A percentile compares a stretch with the other conserved stretches of the same genome.
Conservation (phyloP, 1,139 yeast genomes). For the Suhomyces guaymorum region DNA sequence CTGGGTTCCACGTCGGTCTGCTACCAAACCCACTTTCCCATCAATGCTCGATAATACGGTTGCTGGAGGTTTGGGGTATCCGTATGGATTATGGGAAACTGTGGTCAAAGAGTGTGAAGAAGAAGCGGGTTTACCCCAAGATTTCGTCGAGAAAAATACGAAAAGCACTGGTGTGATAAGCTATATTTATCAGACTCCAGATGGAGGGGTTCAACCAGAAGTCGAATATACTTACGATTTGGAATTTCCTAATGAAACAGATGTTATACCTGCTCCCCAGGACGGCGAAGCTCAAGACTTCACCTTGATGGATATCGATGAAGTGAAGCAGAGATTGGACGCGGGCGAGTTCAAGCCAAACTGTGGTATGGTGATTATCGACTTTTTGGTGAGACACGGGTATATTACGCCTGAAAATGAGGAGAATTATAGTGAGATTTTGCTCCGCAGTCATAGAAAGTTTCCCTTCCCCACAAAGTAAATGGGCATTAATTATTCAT, state of each 20-base stretch:
- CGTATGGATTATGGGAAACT: conserved; percentile 74
- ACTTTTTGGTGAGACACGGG: conserved; percentile 85
- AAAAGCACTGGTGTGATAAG: conserved; percentile 65
- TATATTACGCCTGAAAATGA: conserved; percentile 60
- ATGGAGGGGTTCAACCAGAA: conserved; percentile 79
- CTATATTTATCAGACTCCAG: conserved; percentile 57
- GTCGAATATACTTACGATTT: conserved; percentile 80
- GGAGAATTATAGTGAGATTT: conserved; percentile 59
- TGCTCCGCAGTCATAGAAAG: conserved; percentile 60
- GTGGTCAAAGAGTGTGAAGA: conserved; percentile 83
- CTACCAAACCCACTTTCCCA: conserved; percentile 82
- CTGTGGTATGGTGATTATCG: conserved; percentile 77
- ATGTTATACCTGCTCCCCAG: conserved; percentile 63
- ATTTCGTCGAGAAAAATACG: conserved; percentile 48
- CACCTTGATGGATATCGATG: conserved; percentile 57
- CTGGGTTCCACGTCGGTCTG: conserved; percentile 86
- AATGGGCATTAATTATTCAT: background rate
- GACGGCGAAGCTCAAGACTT: conserved; percentile 89
- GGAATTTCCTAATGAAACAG: conserved; percentile 48
- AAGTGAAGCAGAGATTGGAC: conserved; percentile 50
- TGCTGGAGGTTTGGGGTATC: conserved; percentile 92
- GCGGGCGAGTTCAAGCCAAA: conserved; percentile 81
- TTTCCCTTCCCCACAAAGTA: conserved; percentile 65
- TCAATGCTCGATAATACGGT: conserved; percentile 89
- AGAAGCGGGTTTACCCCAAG: conserved; percentile 76